Evolutionary conservation across 176 grass and related monocot genomes (phyloP), one percentile per base, ranked within the genome.

Genomic region (Oryza rufipogon): DNA sequence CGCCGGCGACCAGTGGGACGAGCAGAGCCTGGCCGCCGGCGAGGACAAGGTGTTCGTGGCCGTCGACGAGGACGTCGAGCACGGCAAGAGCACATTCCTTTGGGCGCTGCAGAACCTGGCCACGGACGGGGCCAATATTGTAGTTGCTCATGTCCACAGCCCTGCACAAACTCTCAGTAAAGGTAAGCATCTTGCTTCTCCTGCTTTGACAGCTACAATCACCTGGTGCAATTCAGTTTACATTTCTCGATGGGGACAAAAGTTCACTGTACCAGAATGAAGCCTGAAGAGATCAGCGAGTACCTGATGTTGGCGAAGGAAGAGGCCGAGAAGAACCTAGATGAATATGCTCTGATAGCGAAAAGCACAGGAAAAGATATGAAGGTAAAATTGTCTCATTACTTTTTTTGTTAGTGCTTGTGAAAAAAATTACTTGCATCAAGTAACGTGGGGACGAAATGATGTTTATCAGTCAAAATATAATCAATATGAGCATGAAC

Each of bases 11-110:
- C 20, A 63, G 20, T 63, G 6, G 58, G 58, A 63, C 8, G 58
- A 23, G 2, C 19, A 63, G 58, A n/a, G 58, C 6, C 6, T 23
- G 58, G n/a, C 58, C 2, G 19, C n/a, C 58, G 58, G 22, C 20
- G 71, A 85, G 34, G 85, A 76, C 7, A 93, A 71, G 82, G 52
- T 93, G 7, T 85, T 90, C 41, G 88, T 93, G 4, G 91, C 91
- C 13, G 85, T 93, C 8, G 12, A 68, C 6, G 67, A 78, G 33
- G 82, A 90, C 2, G 66, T 78, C 41, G 75, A 86, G 81, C 58
- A 71, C 12, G 88, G 91, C 14, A 86, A 71, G 39, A 85, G 73
- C 13, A 90, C 78, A 44, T 80, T 93, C 17, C 11, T 67, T 5
- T 93, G 91, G 91, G 85, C 88, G 42, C 75, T 93, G 7, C 77